A percentile compares a stretch with the other conserved stretches of the same genome.
phyloP scores from a whole-genome alignment of 192 early-diverging fungal genomes.

The Backusella tuberculispora region DNA sequence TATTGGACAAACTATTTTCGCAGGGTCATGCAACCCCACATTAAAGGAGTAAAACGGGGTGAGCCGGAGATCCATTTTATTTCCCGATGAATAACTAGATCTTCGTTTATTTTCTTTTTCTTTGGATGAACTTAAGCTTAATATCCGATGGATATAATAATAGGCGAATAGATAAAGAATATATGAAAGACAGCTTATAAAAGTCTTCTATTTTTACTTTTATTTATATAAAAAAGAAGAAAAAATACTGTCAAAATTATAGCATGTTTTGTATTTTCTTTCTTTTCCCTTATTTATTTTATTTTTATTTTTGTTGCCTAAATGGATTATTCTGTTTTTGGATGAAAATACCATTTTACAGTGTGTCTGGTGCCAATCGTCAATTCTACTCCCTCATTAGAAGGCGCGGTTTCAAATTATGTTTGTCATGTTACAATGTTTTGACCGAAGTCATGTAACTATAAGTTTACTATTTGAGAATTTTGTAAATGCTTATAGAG shows the following conservation, averaged over 20 bases:
- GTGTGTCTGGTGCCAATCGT: not conserved
- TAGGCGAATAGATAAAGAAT: not conserved
- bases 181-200: not conserved
- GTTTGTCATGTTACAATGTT: not conserved
- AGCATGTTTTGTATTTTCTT: not conserved
- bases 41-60: not conserved
- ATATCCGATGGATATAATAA: conserved; percentile 18
- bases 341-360: conserved; percentile 6
- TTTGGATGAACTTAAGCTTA: not conserved
- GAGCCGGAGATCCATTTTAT: conserved; percentile 18
- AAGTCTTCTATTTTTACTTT: not conserved
- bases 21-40: conserved; percentile 26
- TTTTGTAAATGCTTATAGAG: conserved; percentile 8
- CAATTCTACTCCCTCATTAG: not conserved
- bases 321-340: conserved; percentile 11
- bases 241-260: not conserved
- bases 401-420: not conserved
- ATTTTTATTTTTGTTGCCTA: not conserved
- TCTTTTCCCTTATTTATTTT: not conserved
- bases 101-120: not conserved
- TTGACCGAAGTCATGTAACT: conserved; percentile 6
- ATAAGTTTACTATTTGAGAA: conserved; percentile 8
- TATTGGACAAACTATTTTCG: not conserved
- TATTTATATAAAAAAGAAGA: not conserved
- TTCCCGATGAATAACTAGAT: conserved; percentile 10